These are phyloP conservation scores for Sarocladium strictum DNA, from an alignment of 2,329 filamentous ascomycete species.

Conservation along the genomic window DNA sequence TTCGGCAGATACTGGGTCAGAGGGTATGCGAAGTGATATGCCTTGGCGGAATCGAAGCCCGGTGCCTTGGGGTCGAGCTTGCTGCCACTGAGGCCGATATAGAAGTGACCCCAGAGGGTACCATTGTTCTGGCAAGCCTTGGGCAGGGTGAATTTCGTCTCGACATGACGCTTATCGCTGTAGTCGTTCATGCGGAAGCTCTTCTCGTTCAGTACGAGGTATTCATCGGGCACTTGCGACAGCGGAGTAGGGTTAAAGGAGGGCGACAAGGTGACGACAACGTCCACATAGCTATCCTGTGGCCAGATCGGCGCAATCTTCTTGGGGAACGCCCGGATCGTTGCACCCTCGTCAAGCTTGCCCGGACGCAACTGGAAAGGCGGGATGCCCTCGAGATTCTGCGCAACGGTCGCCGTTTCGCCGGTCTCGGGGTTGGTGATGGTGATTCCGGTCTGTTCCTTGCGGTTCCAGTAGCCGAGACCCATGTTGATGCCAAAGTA, in stretches of 20 bases:
- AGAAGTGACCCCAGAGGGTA: constrained; percentile 93
- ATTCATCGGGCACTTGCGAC: constrained; percentile 57
- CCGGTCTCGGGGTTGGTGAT: constrained; percentile 44
- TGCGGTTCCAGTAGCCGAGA: constrained; percentile 47
- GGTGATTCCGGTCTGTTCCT: constrained; percentile 39
- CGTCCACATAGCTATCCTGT: constrained; percentile 69
- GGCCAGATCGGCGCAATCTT: constrained; percentile 85
- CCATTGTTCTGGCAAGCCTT: constrained; percentile 80
- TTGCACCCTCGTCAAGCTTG: constrained; percentile 52
- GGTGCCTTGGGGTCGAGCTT: constrained; percentile 68
- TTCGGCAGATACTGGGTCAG: constrained; percentile 85
- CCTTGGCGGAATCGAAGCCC: constrained; percentile 66
- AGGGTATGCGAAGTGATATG: constrained; percentile 78
- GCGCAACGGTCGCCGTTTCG: constrained; percentile 45
- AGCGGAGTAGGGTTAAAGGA: constrained; percentile 65
- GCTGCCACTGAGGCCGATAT: constrained; percentile 70
- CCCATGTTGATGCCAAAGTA: constrained; percentile 55
- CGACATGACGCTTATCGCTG: constrained; percentile 69
- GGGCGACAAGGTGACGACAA: constrained; percentile 78
- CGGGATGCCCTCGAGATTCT: constrained; percentile 52
- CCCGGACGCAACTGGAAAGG: constrained; percentile 60
- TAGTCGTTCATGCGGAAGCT: constrained; percentile 73
- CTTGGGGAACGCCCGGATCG: constrained; percentile 60
- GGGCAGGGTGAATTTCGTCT: constrained; percentile 74
- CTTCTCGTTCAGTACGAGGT: constrained; percentile 73